Evolutionary conservation across 495 filamentous ascomycete species (phyloP), one percentile per base, ranked within the genome.

Genomic region (Penicillium paxilli): DNA sequence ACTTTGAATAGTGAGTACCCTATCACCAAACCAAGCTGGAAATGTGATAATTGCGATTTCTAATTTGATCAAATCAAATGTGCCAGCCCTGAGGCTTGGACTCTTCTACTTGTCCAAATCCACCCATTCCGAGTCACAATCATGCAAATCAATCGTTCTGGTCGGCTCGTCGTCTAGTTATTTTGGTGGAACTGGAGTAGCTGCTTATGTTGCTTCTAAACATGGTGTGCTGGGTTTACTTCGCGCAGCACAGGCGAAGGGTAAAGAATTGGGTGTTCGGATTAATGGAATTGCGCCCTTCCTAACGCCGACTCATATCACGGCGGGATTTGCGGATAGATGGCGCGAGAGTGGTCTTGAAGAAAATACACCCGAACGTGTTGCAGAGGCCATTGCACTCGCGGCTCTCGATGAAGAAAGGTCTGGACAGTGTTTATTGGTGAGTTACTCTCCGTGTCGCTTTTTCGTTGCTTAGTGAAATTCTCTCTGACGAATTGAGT

Each of bases 271-370:
- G 5, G 62, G 62, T 1, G 53, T 73, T n/a, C 44, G 54, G 3
- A 47, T 66, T 11, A 71, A 67, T 42, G 68, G 40, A 2, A 42
- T 73, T 38, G 66, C 68, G 1, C 69, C 69, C 5, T 71, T 68
- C 33, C 46, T 70, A 2, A 73, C 69, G 5, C 58, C 62, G 2
- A 69, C 69, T 10, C 41, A 49, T 40, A 67, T 67, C 20, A 62
- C 64, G 1, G 57, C 56, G 14, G 62, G 60, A 0, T 62, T 63
- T 44, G 38, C 55, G 2, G 16, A 62, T 17, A 22, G 14, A 10
- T 71, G 69, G 69, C 35, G 54, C 4, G 47, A 57, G 5, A 23
- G 37, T 0, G 66, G 69, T 0, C 35, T 71, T 4, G 52, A 59
- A 17, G 37, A 49, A 14, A 71, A 71, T 42, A 66, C 66, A 1